Evolutionary conservation across 2,329 filamentous ascomycete species (phyloP).

Genomic region (Eutypa lata): DNA sequence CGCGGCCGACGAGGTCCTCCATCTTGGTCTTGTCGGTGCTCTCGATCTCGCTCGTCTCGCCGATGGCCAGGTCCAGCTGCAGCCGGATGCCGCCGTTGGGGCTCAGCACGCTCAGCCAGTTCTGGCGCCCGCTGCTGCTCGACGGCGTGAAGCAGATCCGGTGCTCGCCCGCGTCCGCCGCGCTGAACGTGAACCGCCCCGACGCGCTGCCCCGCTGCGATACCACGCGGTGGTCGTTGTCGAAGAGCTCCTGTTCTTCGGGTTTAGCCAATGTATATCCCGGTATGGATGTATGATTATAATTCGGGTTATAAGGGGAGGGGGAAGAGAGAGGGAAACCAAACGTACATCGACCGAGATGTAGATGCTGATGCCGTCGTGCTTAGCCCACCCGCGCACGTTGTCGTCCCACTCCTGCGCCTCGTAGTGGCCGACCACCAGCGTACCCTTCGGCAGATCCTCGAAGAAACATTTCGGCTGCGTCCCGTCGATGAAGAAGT

Average conservation of each 20-base stretch:
- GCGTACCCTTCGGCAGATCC: conserved; percentile 93
- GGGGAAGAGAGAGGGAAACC: not conserved
- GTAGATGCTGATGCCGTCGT: conserved; percentile 75
- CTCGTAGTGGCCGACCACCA: conserved; percentile 90
- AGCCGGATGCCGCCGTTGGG: conserved; percentile 78
- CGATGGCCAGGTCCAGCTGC: conserved; percentile 86
- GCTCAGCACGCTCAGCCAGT: conserved; percentile 66
- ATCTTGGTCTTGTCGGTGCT: conserved; percentile 92
- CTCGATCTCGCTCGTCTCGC: conserved; percentile 91
- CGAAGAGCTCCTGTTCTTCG: conserved; percentile 74
- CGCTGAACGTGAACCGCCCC: conserved; percentile 93
- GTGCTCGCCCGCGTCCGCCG: conserved; percentile 93
- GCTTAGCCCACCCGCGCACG: conserved; percentile 64
- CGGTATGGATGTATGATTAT: too few species aligned
- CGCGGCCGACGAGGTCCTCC: conserved; percentile 80
- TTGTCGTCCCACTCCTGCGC: conserved; percentile 80
- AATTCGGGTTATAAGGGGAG: too few species aligned
- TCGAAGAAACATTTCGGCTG: conserved; percentile 96
- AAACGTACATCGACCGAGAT: conserved; percentile 79
- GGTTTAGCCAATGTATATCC: too few species aligned
- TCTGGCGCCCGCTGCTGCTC: conserved; percentile 64
- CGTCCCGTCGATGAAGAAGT: conserved; percentile 91
- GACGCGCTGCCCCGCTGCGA: conserved; percentile 72
- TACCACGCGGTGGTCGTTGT: conserved; percentile 95
- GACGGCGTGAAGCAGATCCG: conserved; percentile 89